A percentile compares a stretch with the other conserved stretches of the same genome.
Evolutionary conservation across 192 early-diverging fungal genomes (phyloP).

Genomic region (Coemansia sp.): DNA sequence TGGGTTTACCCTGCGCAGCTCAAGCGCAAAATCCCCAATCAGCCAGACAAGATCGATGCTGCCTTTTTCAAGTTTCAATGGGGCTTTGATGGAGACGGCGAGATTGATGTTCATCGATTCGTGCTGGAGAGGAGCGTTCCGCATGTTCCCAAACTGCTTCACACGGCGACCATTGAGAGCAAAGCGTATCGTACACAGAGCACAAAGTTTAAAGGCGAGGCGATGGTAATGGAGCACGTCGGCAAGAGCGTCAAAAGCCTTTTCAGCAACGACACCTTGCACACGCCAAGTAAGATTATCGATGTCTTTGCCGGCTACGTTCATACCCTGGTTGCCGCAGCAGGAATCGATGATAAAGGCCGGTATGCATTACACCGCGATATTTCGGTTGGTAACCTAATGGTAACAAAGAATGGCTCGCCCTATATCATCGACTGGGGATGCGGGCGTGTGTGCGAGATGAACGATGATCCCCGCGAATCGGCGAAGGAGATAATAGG

Average conservation of each 20-base stretch:
- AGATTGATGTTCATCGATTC: neutral
- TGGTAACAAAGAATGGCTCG: neutral
- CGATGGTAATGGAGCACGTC: neutral
- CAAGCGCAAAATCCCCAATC: neutral
- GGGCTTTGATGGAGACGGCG: neutral
- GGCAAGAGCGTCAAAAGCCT: neutral
- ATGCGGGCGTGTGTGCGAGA: neutral
- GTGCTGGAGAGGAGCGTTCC: neutral
- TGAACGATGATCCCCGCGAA: neutral
- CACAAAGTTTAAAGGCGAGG: neutral
- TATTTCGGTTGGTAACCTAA: neutral
- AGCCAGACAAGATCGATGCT: neutral
- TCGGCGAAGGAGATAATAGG: neutral
- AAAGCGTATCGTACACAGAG: neutral
- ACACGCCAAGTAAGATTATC: neutral
- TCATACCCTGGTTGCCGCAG: conserved; percentile 1
- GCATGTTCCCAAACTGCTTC: neutral
- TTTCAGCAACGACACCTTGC: neutral
- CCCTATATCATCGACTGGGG: conserved; percentile 8
- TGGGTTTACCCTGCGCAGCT: neutral
- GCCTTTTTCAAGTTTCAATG: conserved; percentile 10
- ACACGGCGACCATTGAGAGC: neutral
- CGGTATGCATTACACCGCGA: conserved; percentile 6
- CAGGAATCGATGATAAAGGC: neutral
- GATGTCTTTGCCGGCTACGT: conserved; percentile 5